Evolutionary conservation across 192 early-diverging fungal genomes (phyloP).

Genomic region (Linnemannia hyalina): DNA sequence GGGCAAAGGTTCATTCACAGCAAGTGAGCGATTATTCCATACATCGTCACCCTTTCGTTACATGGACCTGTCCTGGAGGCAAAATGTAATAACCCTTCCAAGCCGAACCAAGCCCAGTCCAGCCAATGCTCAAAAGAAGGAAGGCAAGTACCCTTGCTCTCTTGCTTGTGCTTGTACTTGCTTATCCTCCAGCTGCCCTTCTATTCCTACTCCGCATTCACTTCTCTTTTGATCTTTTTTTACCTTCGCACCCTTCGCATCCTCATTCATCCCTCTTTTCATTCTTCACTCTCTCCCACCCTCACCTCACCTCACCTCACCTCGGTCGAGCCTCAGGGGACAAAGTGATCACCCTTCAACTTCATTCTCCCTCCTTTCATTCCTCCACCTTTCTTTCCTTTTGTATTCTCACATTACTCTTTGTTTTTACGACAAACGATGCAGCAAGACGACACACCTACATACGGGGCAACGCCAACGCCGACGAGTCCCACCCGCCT

Average conservation of each 20-base stretch:
- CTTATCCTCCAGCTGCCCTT: background rate
- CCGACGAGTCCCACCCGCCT: background rate
- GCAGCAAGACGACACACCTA: slow-evolving; percentile 27
- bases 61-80: no score
- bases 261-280: background rate
- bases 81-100: no score
- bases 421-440: background rate
- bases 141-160: background rate
- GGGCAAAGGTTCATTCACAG: no score
- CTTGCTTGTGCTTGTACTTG: background rate
- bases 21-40: background rate
- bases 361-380: background rate
- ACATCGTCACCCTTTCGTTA: background rate
- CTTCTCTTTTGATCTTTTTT: slow-evolving; percentile 2
- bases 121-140: background rate
- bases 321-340: background rate
- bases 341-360: background rate
- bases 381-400: background rate
- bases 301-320: background rate
- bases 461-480: slow-evolving; percentile 23
- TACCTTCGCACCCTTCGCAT: background rate
- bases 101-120: background rate
- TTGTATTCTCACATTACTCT: background rate
- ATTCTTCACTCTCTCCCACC: background rate
- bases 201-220: slow-evolving; percentile 4